Evolutionary conservation across 257 asterid genomes (phyloP), one percentile per base, ranked within the genome.

Genomic region (Catharanthus roseus): DNA sequence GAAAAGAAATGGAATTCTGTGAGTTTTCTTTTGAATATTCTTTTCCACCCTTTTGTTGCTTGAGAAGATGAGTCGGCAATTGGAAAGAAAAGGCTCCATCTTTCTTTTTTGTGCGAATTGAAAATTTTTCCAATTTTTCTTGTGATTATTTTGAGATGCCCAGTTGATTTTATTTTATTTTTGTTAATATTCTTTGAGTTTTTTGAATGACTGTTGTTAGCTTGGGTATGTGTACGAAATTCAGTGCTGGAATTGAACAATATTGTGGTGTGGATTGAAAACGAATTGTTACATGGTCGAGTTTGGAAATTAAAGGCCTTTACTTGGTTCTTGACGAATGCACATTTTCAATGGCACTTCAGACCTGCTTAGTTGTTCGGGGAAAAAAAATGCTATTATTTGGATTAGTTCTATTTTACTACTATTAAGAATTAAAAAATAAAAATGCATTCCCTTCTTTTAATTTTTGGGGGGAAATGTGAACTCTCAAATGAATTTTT

Each of bases 1-100:
- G 86, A 82, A 73, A 77, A 57, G 28, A 86, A 86, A n/a, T 83
- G 83, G 70, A 74, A 69, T 69, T 80, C 65, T 41, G 96, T 90
- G 77, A 85, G 90, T 73, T 58, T 38, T 54, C 62, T 71, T 49
- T 9, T 65, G 53, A 23, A 29, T 15, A 67, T 16, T 21, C 60
- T 58, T 19, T 13, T 7, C 15, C 12, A 49, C 56, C 47, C 47
- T 42, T 42, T 3, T 56, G 42, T 24, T 50, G 47, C 29, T 21
- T 31, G 33, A 6, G 12, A 56, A 65, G 11, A 39, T 24, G 60
- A 56, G 53, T 72, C 11, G 53, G 6, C 26, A 36, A 23, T 31
- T 15, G 4, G 62, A 16, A 7, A 38, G 21, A 26, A 28, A 33
- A 19, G 39, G 18, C n/a, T 11, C 8, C 13, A 3, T 45, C 10